Evolutionary conservation across 2,329 filamentous ascomycete genomes (phyloP), one percentile per base, ranked within the genome.

Genomic region (Phialophora chinensis): DNA sequence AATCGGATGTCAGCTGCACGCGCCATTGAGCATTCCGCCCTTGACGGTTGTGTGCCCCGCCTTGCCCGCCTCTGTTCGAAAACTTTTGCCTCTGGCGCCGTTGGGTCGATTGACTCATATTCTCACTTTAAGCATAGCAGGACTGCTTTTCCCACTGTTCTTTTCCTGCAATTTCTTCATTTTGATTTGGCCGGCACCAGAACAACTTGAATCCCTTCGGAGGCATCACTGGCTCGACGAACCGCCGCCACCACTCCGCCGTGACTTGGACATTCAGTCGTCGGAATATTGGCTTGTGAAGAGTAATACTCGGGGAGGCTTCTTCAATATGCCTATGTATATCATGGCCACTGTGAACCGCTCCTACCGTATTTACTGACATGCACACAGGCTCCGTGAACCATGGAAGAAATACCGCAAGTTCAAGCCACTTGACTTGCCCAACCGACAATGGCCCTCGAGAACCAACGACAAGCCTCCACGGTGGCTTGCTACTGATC

Each of bases 401-500:
- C 81, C 81, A 57, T 82, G 80, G 53, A 80, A 76, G 71, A 83
- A 83, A 74, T 83, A 83, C 73, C 80, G 76, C 73, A 76, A 76
- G 52, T 83, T 80, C 69, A 78, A 81, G 73, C 80, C 81, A 14
- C 71, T 81, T 66, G 72, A 83, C 69, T 78, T 85, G 52, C 80
- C 81, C n/a, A 80, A 84, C 72, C 79, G 83, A 69, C 80, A 83
- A 90, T 96, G 93, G 93, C 93, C 93, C 11, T 86, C 86, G 76
- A 93, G 91, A 82, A 87, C 86, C 49, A 86, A 97, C 74, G 87
- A 91, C 74, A 95, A 93, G 81, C 87, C 93, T 58, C 93, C 93
- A 42, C 86, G 94, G 75, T 98, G 93, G 93, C 87, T 97, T 76
- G 90, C 91, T 53, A 96, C 92, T 49, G 91, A 95, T 78, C 82